phyloP scores from a whole-genome alignment of 1,139 yeast genomes.

The Lodderomyces beijingensis region DNA sequence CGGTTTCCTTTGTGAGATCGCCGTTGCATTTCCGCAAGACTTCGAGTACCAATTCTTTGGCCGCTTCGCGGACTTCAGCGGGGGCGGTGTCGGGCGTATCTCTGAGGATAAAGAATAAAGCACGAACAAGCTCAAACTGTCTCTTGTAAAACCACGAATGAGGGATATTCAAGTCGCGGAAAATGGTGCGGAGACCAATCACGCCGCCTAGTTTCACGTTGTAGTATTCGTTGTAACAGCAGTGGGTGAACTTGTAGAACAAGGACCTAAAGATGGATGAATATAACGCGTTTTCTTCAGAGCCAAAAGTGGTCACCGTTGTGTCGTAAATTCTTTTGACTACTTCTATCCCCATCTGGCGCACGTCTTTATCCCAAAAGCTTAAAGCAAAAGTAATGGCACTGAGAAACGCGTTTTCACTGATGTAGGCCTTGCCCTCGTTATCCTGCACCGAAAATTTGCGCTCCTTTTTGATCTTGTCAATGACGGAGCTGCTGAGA shows the following conservation, averaged over 20 bases:
- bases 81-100: conserved; percentile 93
- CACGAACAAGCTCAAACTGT: conserved; percentile 81
- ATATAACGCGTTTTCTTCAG: conserved; percentile 57
- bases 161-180: conserved; percentile 65
- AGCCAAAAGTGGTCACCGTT: conserved; percentile 64
- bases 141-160: conserved; percentile 68
- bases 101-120: conserved; percentile 82
- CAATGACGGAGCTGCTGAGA: conserved; percentile 68
- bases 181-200: conserved; percentile 70
- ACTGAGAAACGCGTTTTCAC: conserved; percentile 65
- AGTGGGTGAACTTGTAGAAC: conserved; percentile 80
- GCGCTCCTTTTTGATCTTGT: conserved; percentile 65
- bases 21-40: conserved; percentile 64
- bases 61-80: conserved; percentile 65
- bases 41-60: conserved; percentile 60
- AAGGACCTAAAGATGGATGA: conserved; percentile 74
- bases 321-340: conserved; percentile 60
- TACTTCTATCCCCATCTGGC: conserved; percentile 66
- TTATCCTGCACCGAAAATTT: conserved; percentile 72
- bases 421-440: conserved; percentile 70
- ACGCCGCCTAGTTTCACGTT: conserved; percentile 88
- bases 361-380: conserved; percentile 66
- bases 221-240: conserved; percentile 86
- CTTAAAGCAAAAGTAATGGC: conserved; percentile 80
- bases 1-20: conserved; percentile 54